These are phyloP conservation scores for Cutaneotrichosporon cavernicola DNA, from an alignment of 1,284 basidiomycete species.

Conservation along the genomic window DNA sequence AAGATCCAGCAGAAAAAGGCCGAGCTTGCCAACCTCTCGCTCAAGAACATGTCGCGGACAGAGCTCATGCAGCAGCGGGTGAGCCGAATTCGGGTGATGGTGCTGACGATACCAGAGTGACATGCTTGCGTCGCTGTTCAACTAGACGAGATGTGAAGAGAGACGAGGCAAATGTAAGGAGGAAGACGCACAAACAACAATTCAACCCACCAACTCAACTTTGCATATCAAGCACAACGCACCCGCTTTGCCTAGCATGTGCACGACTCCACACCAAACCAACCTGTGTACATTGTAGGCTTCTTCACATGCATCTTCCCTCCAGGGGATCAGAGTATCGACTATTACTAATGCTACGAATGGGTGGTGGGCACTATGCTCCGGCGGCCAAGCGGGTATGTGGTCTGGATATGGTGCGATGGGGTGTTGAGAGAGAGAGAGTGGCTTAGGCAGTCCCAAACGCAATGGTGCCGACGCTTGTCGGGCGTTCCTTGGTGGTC, in stretches of 20 bases:
- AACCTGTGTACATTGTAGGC: slow-evolving; percentile 8
- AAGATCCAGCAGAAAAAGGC: slow-evolving; percentile 95
- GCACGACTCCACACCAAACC: background rate
- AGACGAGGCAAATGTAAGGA: background rate
- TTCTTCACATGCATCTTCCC: slow-evolving; percentile 19
- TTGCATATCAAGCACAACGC: slow-evolving; percentile 3
- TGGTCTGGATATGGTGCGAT: background rate
- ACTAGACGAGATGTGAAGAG: slow-evolving; percentile 14
- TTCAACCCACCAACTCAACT: background rate
- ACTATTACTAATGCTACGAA: background rate
- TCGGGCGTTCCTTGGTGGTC: slow-evolving; percentile 6
- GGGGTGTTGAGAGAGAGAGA: background rate
- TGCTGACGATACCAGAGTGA: slow-evolving; percentile 56
- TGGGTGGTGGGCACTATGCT: background rate
- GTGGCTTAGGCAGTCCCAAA: slow-evolving; percentile 11
- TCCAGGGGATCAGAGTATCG: slow-evolving; percentile 6
- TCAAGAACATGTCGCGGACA: slow-evolving; percentile 74
- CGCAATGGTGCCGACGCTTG: slow-evolving; percentile 15
- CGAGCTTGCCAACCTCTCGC: slow-evolving; percentile 83
- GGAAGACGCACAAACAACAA: background rate
- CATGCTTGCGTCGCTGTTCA: slow-evolving; percentile 40
- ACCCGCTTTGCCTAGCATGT: background rate
- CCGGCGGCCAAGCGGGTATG: background rate
- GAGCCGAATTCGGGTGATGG: slow-evolving; percentile 30
- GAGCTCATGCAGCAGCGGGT: slow-evolving; percentile 78